Evolutionary conservation across 768 basidiomycete genomes (phyloP).

Genomic region (Kockovaella imperatae): DNA sequence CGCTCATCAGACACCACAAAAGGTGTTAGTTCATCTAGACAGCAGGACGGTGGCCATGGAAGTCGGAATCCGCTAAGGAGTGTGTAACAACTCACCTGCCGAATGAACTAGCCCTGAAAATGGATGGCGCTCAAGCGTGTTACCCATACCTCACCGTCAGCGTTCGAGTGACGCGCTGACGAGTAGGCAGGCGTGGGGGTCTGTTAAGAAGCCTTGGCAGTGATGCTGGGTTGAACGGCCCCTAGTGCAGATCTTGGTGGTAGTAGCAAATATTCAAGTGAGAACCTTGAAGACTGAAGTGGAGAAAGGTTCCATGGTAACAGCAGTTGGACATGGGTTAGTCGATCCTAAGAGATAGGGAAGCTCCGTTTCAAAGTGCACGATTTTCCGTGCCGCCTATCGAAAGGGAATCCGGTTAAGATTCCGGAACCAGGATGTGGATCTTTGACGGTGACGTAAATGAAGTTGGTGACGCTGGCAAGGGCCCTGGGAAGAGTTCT

Average conservation of each 20-base stretch:
- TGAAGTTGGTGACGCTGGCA: constrained; percentile 57
- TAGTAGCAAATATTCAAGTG: constrained; percentile 83
- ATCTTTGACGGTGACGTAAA: constrained; percentile 57
- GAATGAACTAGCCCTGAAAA: constrained; percentile 86
- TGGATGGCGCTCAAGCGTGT: constrained; percentile 81
- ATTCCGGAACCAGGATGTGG: constrained; percentile 67
- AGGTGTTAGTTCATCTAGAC: constrained; percentile 81
- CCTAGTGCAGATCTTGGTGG: constrained; percentile 81
- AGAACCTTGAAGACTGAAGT: constrained; percentile 81
- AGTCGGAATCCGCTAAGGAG: constrained; percentile 78
- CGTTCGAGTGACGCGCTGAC: constrained; percentile 58
- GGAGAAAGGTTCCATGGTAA: constrained; percentile 82
- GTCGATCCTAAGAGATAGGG: constrained; percentile 74
- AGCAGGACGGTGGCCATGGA: constrained; percentile 82
- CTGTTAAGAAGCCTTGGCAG: constrained; percentile 70
- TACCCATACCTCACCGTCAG: constrained; percentile 76
- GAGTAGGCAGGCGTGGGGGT: constrained; percentile 58
- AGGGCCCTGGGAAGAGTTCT: constrained; percentile 69
- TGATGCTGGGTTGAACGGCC: constrained; percentile 65
- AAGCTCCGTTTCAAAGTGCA: constrained; percentile 63
- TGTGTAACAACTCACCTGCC: constrained; percentile 84
- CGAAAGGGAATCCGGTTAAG: constrained; percentile 72
- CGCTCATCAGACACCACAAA: constrained; percentile 78
- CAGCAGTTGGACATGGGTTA: constrained; percentile 80
- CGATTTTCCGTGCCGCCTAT: constrained; percentile 60